Percentiles rank a stretch among this genome's conserved stretches.
phyloP scores from a whole-genome alignment of 1,284 basidiomycete species.

The Acaromyces ingoldii region DNA sequence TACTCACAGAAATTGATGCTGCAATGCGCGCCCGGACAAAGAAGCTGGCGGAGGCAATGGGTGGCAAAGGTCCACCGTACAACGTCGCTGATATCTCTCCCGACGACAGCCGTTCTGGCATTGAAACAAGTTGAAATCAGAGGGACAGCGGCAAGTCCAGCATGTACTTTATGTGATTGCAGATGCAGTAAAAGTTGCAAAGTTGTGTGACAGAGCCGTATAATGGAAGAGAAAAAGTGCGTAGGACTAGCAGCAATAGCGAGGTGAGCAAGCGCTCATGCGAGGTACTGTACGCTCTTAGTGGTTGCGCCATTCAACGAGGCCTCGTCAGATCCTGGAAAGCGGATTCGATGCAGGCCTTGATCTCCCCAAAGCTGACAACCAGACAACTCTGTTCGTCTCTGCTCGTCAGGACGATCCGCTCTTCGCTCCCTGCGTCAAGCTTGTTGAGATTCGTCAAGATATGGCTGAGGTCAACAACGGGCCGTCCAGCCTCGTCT shows the following conservation, averaged over 20 bases:
- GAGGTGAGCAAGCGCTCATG: too few relatives aligned
- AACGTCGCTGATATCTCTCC: too few relatives aligned
- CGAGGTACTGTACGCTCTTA: too few relatives aligned
- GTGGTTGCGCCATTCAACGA: conserved; percentile 11
- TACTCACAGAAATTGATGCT: conserved; percentile 77
- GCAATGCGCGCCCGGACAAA: conserved; percentile 67
- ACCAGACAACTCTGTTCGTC: conserved; percentile 95
- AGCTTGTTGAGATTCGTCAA: conserved; percentile 58
- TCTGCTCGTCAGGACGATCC: conserved; percentile 85
- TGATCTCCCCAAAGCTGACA: conserved; percentile 79
- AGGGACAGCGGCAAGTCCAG: too few relatives aligned
- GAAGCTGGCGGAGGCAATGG: conserved; percentile 57
- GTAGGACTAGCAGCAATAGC: too few relatives aligned
- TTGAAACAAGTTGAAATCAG: too few relatives aligned
- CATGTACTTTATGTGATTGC: too few relatives aligned
- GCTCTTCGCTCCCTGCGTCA: conserved; percentile 86
- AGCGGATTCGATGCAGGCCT: conserved; percentile 43
- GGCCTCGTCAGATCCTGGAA: conserved; percentile 34
- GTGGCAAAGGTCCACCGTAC: conserved; percentile 18
- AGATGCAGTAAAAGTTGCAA: too few relatives aligned
- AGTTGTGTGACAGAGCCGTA: too few relatives aligned
- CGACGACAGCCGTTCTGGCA: too few relatives aligned
- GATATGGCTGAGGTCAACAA: conserved; percentile 63
- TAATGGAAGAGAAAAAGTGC: too few relatives aligned
- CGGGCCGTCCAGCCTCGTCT: conserved; percentile 80